Base-by-base conservation (phyloP, 495 filamentous ascomycete genomes). In the Sabuloglossum arenarium region DNA sequence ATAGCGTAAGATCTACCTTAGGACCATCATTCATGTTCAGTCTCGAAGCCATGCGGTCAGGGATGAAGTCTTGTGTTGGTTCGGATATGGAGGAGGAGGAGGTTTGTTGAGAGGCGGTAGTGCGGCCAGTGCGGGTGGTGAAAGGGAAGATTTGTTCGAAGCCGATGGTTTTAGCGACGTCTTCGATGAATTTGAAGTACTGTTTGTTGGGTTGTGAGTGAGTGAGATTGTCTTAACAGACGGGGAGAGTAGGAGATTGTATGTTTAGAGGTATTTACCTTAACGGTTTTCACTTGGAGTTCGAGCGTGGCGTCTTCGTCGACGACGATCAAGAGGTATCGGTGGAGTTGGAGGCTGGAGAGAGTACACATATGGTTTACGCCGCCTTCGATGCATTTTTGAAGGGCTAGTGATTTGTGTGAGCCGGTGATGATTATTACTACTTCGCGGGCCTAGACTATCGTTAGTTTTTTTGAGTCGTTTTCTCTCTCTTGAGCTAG, bases 331-430 rank as follows among this genome's bases (percentile, higher is more conserved):
- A 90, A 74, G 21, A 84, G 78, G 62, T 88, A 80, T 4, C 78
- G 82, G 63, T 90, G 86, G 59, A 90, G 62, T 66, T 93, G 86
- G 56, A 93, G 71, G 28, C 77, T 78, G 6, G 84, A 88, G 9
- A 88, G 74, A 0, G 86, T 90, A 84, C 85, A 90, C 85, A 89
- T 89, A 70, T 90, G 85, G 63, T 87, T 88, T 43, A 93, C 77
- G 8, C 83, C 84, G 29, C 80, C 80, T 64, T 93, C 86, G 30
- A 93, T 79, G 60, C 84, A 87, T 58, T 79, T 80, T 62, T 89
- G 81, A 57, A 90, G 66, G n/a, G 86, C 86, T 6, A 85, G 70
- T 0, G 86, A 79, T 66, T 90, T 93, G 69, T 84, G 81, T 6
- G 85, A 77, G 9, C 86, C 86, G 0, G 84, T 81, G 51, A 85